Evolutionary conservation across 257 asterid genomes (phyloP).

Genomic region (Fraxinus pennsylvanica): DNA sequence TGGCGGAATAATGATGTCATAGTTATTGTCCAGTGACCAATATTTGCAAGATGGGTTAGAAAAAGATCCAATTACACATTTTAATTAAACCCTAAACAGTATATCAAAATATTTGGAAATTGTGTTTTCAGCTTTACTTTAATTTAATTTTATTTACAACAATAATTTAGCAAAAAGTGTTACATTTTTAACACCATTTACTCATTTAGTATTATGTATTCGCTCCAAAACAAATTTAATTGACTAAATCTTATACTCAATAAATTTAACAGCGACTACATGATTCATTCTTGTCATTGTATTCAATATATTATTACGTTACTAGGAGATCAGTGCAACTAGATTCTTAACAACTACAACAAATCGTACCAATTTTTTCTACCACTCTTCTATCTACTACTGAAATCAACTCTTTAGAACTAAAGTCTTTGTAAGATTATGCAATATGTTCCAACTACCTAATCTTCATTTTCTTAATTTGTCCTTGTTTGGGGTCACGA

Average conservation of each 20-base stretch:
- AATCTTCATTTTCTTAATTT: neutral
- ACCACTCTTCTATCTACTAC: neutral
- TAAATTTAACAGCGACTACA: neutral
- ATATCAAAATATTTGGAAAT: constrained; percentile 1
- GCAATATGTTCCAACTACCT: neutral
- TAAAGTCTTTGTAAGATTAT: neutral
- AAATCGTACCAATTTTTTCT: neutral
- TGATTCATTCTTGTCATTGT: neutral
- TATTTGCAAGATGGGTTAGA: neutral
- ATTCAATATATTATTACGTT: too few relatives aligned
- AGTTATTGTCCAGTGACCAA: too few relatives aligned
- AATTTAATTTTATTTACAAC: neutral
- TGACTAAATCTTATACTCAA: neutral
- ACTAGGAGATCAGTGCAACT: neutral
- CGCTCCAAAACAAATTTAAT: neutral
- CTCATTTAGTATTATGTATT: neutral
- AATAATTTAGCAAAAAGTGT: neutral
- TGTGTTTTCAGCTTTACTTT: neutral
- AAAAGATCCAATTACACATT: neutral
- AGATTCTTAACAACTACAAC: neutral
- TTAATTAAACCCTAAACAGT: constrained; percentile 10
- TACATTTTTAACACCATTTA: neutral
- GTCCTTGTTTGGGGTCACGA: neutral
- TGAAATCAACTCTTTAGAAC: neutral
- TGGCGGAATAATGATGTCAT: too few relatives aligned